A percentile compares a stretch with the other conserved stretches of the same genome.
These are phyloP conservation scores for Wallacemonas sp. DNA, from an alignment of 208 protist species.

Conservation along the genomic window DNA sequence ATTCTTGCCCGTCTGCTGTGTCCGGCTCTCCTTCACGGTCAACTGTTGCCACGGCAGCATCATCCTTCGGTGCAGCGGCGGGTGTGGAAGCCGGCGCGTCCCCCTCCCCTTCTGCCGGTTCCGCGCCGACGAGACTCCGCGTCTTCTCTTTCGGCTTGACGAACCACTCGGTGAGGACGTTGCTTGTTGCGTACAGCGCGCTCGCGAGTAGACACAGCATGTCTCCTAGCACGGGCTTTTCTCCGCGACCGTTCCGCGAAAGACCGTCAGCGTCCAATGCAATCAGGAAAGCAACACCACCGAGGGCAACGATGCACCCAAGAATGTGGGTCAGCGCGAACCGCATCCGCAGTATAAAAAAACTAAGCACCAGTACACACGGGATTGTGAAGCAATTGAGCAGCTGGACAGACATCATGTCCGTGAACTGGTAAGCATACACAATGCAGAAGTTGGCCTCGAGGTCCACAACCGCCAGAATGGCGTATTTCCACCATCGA, in stretches of 20 bases:
- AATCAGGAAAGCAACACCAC: constrained; percentile 79
- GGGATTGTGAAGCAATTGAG: constrained; percentile 93
- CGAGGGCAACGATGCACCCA: constrained; percentile 75
- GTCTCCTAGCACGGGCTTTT: constrained; percentile 76
- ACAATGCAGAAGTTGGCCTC: constrained; percentile 94
- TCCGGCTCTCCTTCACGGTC: neutral
- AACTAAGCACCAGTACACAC: constrained; percentile 87
- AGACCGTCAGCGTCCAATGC: constrained; percentile 69
- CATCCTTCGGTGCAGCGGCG: neutral
- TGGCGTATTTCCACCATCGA: constrained; percentile 83
- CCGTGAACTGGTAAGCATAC: constrained; percentile 92
- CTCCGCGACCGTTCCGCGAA: constrained; percentile 28
- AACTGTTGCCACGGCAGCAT: neutral
- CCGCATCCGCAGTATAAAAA: constrained; percentile 78
- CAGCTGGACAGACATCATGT: constrained; percentile 90
- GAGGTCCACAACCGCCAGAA: constrained; percentile 89
- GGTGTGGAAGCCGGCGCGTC: neutral
- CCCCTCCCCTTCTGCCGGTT: neutral
- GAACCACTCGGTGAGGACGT: constrained; percentile 91
- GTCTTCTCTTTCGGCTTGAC: constrained; percentile 56
- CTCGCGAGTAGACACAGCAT: constrained; percentile 77
- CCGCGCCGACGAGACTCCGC: neutral
- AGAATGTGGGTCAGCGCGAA: constrained; percentile 83
- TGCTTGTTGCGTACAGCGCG: constrained; percentile 86
- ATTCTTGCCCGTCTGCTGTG: neutral